These are phyloP conservation scores for Wickerhamomyces bisporus DNA, from an alignment of 805 yeast genomes.

Conservation along the genomic window DNA sequence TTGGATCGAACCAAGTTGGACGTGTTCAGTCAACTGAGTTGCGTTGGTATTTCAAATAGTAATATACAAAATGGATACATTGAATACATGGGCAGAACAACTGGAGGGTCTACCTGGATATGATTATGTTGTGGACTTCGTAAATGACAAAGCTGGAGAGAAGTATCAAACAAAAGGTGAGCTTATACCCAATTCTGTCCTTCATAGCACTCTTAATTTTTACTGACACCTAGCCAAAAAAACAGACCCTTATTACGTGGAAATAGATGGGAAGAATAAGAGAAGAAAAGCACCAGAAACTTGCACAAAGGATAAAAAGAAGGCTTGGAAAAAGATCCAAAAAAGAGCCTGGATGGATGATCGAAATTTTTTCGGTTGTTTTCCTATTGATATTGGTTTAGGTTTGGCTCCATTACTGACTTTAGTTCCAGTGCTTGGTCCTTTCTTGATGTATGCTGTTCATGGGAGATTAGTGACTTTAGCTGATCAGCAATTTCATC, in stretches of 20 bases:
- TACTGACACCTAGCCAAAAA: neutral
- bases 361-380: constrained; percentile 74
- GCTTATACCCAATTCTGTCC: too few relatives aligned
- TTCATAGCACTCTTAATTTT: too few relatives aligned
- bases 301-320: constrained; percentile 53
- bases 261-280: constrained; percentile 45
- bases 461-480: constrained; percentile 62
- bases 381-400: constrained; percentile 66
- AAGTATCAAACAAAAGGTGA: constrained; percentile 46
- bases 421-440: constrained; percentile 81
- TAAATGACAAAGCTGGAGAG: constrained; percentile 66
- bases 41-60: too few relatives aligned
- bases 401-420: constrained; percentile 75
- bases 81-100: constrained; percentile 22
- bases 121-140: constrained; percentile 47
- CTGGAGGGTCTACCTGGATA: constrained; percentile 55
- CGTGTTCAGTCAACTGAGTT: too few relatives aligned
- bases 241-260: constrained; percentile 58
- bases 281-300: constrained; percentile 57
- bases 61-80: constrained; percentile 13
- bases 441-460: constrained; percentile 70
- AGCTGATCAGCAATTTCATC: constrained; percentile 50
- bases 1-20: too few relatives aligned
- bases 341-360: constrained; percentile 85
- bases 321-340: constrained; percentile 70